Base-by-base conservation (phyloP, 2,329 filamentous ascomycete species). In the Calonectria hawksworthii region DNA sequence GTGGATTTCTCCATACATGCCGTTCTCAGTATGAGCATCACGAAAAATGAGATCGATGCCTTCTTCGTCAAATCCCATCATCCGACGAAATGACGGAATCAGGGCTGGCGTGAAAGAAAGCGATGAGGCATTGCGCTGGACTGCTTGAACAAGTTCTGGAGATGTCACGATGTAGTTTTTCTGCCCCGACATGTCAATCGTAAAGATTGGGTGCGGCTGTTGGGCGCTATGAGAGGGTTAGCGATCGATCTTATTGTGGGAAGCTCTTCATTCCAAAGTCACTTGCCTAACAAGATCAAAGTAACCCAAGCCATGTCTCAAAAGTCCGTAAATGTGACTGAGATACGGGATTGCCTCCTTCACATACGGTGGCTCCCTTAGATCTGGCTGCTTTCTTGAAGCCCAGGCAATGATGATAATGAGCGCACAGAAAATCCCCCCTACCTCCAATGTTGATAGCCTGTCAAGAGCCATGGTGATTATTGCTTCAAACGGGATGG, bases 131-230 rank as follows among this genome's bases (percentile, higher is more conserved):
- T 79, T 79, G 7, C 77, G 75, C 4, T 78, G 77, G 16, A 78
- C 77, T 0, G 77, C 77, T 4, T 79, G 75, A 0, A 79, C 75
- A 2, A 79, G 77, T 23, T 79, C 77, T 36, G 77, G 77, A 34
- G 77, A 78, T 10, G 77, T 79, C 28, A 79, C 77, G 1, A 78
- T 79, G 50, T 79, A 79, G 28, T 79, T 79, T 41, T 73, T 78
- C 11, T 79, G 75, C 0, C 77, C 77, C 0, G 77, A 77, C 67
- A 78, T 76, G 47, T 78, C 75, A 77, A 79, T 76, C n/a, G 77
- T 79, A 23, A 79, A 79, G 63, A 79, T 78, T 70, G 77, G 75
- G 47, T 79, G 77, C 10, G 75, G 71, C 54, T 79, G 77, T 23
- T 77, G 59, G 2, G 77, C 71, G 47, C 77, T 79, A 18, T 2